Conservation (phyloP, 2,329 filamentous ascomycete species). For the Verticillium nonalfalfae region DNA sequence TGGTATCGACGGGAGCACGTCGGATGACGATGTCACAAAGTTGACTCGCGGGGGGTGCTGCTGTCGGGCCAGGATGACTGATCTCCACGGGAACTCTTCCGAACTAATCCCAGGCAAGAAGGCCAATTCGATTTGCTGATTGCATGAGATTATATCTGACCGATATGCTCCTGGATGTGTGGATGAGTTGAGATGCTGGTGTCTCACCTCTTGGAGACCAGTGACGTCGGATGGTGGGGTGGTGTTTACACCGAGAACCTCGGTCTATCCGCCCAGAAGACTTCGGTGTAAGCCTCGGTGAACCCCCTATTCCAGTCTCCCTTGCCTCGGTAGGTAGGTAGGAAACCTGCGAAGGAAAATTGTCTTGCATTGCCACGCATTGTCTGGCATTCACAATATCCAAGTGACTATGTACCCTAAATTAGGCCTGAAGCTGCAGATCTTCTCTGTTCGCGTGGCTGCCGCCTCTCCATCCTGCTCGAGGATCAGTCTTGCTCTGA, state of each 20-base stretch:
- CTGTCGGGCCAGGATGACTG: background rate
- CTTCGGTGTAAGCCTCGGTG: background rate
- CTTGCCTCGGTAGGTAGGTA: too few species aligned
- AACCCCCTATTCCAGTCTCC: background rate
- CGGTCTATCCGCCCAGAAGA: background rate
- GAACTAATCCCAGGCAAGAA: too few species aligned
- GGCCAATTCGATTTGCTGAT: too few species aligned
- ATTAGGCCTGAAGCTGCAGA: slow-evolving; percentile 47
- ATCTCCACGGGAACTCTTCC: too few species aligned
- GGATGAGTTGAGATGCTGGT: background rate
- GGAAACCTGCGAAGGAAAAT: too few species aligned
- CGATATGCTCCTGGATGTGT: background rate
- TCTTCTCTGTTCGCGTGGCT: slow-evolving; percentile 53
- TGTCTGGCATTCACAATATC: background rate
- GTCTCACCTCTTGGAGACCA: background rate
- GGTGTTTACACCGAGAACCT: background rate
- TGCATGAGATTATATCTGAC: background rate
- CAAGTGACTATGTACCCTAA: background rate
- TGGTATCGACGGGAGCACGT: background rate
- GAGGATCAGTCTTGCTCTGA: slow-evolving; percentile 46
- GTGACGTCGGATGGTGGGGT: background rate
- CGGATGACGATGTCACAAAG: background rate
- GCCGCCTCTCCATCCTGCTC: slow-evolving; percentile 46
- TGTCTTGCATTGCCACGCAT: background rate
- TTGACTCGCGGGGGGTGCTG: background rate